Evolutionary conservation across 257 asterid species (phyloP).

Genomic region (Lithospermum erythrorhizon): DNA sequence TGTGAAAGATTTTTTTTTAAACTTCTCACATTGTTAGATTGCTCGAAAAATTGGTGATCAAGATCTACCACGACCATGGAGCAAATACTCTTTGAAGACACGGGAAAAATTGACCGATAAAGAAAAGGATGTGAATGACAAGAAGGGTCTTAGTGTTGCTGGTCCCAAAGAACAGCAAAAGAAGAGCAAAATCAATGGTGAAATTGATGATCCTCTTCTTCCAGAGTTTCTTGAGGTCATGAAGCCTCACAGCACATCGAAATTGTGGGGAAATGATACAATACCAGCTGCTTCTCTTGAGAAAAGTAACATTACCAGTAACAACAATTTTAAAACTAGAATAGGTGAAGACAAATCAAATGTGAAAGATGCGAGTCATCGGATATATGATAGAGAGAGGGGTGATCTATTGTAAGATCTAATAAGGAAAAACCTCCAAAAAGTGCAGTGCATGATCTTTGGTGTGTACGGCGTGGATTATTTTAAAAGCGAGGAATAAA

Average conservation of each 20-base stretch:
- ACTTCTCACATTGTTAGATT: slow-evolving; percentile 60
- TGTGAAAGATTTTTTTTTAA: too few species aligned
- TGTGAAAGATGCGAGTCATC: slow-evolving; percentile 14
- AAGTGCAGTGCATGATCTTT: slow-evolving; percentile 30
- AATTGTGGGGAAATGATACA: slow-evolving; percentile 92
- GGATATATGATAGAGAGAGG: slow-evolving; percentile 24
- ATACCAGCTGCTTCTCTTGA: slow-evolving; percentile 36
- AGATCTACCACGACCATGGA: slow-evolving; percentile 87
- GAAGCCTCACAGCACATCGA: slow-evolving; percentile 75
- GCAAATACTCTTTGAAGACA: slow-evolving; percentile 60
- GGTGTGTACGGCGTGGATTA: slow-evolving; percentile 65
- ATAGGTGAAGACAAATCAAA: slow-evolving; percentile 20
- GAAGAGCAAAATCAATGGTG: slow-evolving; percentile 34
- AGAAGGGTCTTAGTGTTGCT: slow-evolving; percentile 20
- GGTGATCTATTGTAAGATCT: slow-evolving; percentile 21
- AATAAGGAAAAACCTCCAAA: slow-evolving; percentile 22
- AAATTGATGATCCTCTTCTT: slow-evolving; percentile 54
- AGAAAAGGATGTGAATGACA: slow-evolving; percentile 20
- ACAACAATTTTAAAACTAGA: slow-evolving; percentile 18
- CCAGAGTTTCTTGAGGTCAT: slow-evolving; percentile 80
- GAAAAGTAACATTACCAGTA: slow-evolving; percentile 18
- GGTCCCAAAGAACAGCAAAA: slow-evolving; percentile 21
- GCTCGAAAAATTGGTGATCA: slow-evolving; percentile 88
- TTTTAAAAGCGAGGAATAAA: slow-evolving; percentile 59
- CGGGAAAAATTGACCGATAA: slow-evolving; percentile 29